phyloP scores from a whole-genome alignment of 2,329 filamentous ascomycete species.

The Diplocarpon rosae region DNA sequence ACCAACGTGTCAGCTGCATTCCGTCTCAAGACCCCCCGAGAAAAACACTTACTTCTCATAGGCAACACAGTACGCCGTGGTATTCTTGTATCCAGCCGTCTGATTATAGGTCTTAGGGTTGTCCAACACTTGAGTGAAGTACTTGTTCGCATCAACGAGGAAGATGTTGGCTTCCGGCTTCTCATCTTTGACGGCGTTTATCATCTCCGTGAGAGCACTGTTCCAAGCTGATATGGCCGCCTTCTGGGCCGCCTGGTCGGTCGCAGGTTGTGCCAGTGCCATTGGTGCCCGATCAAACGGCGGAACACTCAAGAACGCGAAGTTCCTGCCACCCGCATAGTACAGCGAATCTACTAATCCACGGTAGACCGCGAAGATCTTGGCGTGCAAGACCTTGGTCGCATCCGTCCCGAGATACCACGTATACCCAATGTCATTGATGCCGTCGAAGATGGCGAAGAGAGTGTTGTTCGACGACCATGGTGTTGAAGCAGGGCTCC shows the following conservation, averaged over 20 bases:
- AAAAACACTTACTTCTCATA: constrained; percentile 39
- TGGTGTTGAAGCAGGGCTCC: constrained; percentile 17
- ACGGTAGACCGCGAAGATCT: constrained; percentile 35
- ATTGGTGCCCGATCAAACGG: constrained; percentile 43
- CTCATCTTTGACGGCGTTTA: constrained; percentile 25
- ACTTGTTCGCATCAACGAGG: constrained; percentile 39
- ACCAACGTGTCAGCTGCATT: background rate
- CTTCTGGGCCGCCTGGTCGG: constrained; percentile 28
- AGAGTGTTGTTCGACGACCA: constrained; percentile 18
- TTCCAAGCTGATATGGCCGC: constrained; percentile 43
- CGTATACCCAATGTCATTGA: constrained; percentile 44
- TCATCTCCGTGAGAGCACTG: constrained; percentile 32
- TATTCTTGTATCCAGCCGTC: constrained; percentile 43
- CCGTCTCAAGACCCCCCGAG: too few species aligned
- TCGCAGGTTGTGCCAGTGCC: constrained; percentile 31
- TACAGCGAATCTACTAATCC: constrained; percentile 37
- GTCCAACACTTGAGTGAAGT: constrained; percentile 43
- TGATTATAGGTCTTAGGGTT: constrained; percentile 37
- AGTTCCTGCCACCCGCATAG: constrained; percentile 42
- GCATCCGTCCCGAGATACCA: constrained; percentile 29
- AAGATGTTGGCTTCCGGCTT: constrained; percentile 37
- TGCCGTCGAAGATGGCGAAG: constrained; percentile 37
- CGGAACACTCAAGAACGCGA: constrained; percentile 48
- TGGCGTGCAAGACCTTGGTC: constrained; percentile 27
- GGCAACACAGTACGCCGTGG: constrained; percentile 40